Evolutionary conservation across 345 rosid species (phyloP).

Genomic region (Pseudoturritis turrita): DNA sequence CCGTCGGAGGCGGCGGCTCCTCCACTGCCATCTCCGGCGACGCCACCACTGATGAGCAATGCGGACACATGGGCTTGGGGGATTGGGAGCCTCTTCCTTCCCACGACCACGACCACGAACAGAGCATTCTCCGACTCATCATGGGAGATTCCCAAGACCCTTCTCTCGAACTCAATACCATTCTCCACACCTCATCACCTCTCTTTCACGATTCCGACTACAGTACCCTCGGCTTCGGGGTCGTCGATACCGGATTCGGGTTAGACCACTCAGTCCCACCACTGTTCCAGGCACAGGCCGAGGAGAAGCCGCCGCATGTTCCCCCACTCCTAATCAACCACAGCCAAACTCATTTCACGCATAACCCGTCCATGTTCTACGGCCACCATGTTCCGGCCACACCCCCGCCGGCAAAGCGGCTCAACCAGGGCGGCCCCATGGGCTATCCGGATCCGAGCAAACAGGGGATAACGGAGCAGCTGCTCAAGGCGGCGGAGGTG

Average conservation of each 20-base stretch:
- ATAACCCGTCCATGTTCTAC: slow-evolving; percentile 46
- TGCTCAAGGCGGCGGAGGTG: slow-evolving; percentile 77
- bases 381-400: slow-evolving; percentile 33
- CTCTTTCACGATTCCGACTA: slow-evolving; percentile 31
- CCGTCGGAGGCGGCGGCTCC: slow-evolving; percentile 26
- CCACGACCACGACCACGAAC: slow-evolving; percentile 44
- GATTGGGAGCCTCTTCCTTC: slow-evolving; percentile 66
- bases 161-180: slow-evolving; percentile 50
- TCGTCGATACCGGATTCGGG: slow-evolving; percentile 52
- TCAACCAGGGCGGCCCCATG: slow-evolving; percentile 33
- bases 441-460: slow-evolving; percentile 12
- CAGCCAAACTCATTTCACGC: slow-evolving; percentile 44
- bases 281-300: slow-evolving; percentile 19
- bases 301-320: slow-evolving; percentile 47
- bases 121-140: slow-evolving; percentile 58
- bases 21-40: slow-evolving; percentile 28
- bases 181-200: slow-evolving; percentile 40
- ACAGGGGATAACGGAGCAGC: slow-evolving; percentile 43
- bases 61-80: slow-evolving; percentile 43
- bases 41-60: slow-evolving; percentile 53
- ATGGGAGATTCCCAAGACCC: slow-evolving; percentile 73
- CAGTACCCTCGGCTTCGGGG: slow-evolving; percentile 48
- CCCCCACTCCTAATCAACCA: slow-evolving; percentile 47
- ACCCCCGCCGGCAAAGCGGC: slow-evolving; percentile 46
- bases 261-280: slow-evolving; percentile 39